Evolutionary conservation across 768 basidiomycete species (phyloP).

Genomic region (Russula lepida): DNA sequence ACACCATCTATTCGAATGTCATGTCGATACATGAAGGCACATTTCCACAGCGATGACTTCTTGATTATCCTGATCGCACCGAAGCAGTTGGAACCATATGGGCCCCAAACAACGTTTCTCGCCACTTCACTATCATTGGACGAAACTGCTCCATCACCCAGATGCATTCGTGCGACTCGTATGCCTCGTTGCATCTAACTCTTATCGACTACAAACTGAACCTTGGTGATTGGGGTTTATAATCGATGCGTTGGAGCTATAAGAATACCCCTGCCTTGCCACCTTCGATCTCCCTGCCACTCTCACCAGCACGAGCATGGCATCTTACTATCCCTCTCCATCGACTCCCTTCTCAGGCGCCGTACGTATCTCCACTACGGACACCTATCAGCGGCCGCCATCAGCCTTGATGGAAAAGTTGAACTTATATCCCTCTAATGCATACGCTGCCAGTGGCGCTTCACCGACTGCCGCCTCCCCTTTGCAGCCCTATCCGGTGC

Average conservation of each 20-base stretch:
- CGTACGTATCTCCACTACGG: neutral
- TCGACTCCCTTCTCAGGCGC: conserved; percentile 3
- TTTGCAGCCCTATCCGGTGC: neutral
- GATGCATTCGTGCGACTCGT: neutral
- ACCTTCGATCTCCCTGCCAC: neutral
- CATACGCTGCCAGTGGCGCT: neutral
- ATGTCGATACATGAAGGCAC: neutral
- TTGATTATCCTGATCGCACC: neutral
- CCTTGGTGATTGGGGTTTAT: neutral
- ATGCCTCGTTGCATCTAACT: neutral
- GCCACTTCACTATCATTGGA: neutral
- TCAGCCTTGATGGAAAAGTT: neutral
- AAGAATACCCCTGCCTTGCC: neutral
- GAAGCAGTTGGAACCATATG: neutral
- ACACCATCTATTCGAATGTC: neutral
- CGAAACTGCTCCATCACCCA: neutral
- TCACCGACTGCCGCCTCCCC: neutral
- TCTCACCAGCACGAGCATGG: conserved; percentile 4
- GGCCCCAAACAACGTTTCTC: neutral
- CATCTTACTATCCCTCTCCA: neutral
- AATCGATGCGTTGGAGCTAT: neutral
- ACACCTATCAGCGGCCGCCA: neutral
- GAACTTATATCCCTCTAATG: neutral
- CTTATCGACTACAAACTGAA: neutral
- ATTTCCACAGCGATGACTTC: neutral